Conservation (phyloP, 2,329 filamentous ascomycete genomes). For the Fusarium lateritium region DNA sequence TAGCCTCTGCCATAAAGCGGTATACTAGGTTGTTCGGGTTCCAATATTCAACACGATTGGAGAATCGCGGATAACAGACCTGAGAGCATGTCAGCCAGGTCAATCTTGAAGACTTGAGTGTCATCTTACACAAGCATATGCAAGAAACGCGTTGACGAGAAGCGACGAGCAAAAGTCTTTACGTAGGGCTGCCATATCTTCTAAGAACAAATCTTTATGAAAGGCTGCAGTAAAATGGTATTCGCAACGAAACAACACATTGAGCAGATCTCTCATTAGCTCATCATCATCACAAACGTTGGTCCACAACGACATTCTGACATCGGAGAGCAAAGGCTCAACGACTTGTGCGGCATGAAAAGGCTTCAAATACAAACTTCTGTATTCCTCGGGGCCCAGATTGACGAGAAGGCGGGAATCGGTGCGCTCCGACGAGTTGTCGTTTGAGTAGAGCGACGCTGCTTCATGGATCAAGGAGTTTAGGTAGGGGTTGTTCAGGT, state of each 20-base stretch:
- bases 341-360: constrained; percentile 55
- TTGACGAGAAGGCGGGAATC: not conserved
- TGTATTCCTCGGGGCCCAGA: constrained; percentile 25
- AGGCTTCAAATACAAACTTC: constrained; percentile 53
- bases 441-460: constrained; percentile 21
- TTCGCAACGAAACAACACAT: constrained; percentile 52
- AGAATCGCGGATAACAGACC: constrained; percentile 50
- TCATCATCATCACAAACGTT: constrained; percentile 53
- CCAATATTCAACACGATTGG: constrained; percentile 55
- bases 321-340: constrained; percentile 52
- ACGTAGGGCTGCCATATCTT: constrained; percentile 54
- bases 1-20: constrained; percentile 57
- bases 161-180: constrained; percentile 57
- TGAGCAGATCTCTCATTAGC: constrained; percentile 54
- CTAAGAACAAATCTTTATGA: constrained; percentile 58
- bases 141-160: constrained; percentile 57
- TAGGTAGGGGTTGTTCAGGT: constrained; percentile 48
- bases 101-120: rapidly evolving
- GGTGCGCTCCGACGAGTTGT: not conserved
- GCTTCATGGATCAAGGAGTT: constrained; percentile 48
- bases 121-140: constrained; percentile 54
- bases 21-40: constrained; percentile 54
- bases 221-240: constrained; percentile 55
- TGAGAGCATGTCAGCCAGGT: constrained; percentile 14
- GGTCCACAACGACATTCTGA: constrained; percentile 56